A percentile compares a stretch with the other conserved stretches of the same genome.
Evolutionary conservation across 108 stramenopile species (phyloP).

Genomic region (Pseudonitzschia multiseries): DNA sequence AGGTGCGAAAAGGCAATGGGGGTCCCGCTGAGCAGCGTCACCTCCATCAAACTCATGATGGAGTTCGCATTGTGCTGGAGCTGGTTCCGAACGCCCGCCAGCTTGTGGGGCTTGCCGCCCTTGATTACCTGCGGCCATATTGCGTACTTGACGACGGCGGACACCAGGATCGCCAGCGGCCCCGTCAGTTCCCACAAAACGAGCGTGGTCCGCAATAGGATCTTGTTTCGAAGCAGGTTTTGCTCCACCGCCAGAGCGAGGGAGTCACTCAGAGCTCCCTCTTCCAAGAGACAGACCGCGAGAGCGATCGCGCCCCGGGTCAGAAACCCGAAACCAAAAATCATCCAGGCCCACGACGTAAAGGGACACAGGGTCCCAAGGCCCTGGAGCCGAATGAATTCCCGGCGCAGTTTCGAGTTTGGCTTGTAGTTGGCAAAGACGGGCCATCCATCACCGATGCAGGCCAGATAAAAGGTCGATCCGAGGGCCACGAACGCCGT

Average conservation of each 20-base stretch:
- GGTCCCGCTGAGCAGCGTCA: conserved; percentile 51
- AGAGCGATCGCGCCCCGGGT: conserved; percentile 53
- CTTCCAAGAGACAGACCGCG: background rate
- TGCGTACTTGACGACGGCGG: conserved; percentile 56
- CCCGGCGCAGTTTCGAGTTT: conserved; percentile 24
- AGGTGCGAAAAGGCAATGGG: conserved; percentile 50
- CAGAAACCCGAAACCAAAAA: conserved; percentile 62
- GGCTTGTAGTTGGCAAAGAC: conserved; percentile 29
- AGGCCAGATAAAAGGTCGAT: conserved; percentile 30
- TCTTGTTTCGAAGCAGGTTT: conserved; percentile 11
- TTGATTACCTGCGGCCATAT: conserved; percentile 65
- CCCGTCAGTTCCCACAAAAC: conserved; percentile 65
- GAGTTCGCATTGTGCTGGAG: conserved; percentile 63
- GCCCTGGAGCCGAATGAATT: conserved; percentile 13
- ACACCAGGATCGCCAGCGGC: conserved; percentile 63
- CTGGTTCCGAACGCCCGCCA: conserved; percentile 45
- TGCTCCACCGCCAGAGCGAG: too few relatives aligned
- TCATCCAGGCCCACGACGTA: conserved; percentile 73
- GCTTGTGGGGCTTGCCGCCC: conserved; percentile 32
- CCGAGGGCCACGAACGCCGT: conserved; percentile 44
- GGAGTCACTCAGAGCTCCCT: too few relatives aligned
- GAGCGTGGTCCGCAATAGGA: conserved; percentile 54
- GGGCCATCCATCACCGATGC: conserved; percentile 20
- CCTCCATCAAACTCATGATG: conserved; percentile 50
- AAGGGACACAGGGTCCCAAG: conserved; percentile 56